Evolutionary conservation across 2,329 filamentous ascomycete genomes (phyloP), one percentile per base, ranked within the genome.

Genomic region (Ophiocordyceps camponoti-leonardi): DNA sequence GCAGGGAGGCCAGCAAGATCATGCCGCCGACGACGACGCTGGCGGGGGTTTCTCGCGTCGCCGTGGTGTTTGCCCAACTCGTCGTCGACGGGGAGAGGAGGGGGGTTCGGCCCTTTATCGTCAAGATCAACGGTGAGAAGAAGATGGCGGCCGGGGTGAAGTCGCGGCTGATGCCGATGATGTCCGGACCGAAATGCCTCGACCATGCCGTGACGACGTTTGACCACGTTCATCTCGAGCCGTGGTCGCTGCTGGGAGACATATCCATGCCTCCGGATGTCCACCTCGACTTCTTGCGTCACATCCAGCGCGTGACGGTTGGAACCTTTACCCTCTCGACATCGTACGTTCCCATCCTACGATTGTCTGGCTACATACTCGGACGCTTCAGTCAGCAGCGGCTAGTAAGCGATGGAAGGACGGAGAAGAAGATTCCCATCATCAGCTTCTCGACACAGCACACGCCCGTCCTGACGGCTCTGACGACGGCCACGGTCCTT

Each of bases 161-260:
- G 5, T 58, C 53, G 6, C 49, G 49, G 6, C 33, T 52, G 8
- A 50, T 61, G 2, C 54, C 59, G 8, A 45, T 47, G 13, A 47
- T 56, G 20, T 51, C 57, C 7, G 61, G 60, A 0, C 45, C 60
- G 3, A 58, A 57, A 43, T 44, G 44, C 2, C n/a, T 61, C 19
- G 51, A 60, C 47, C 58, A 63, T 45, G 48, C 58, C 14, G 48
- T 64, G 8, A 63, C 61, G 6, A 55, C 49, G 3, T 64, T 63
- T 46, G 28, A 55, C 31, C 54, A 62, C 26, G 57, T 63, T 1
- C 49, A 45, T 1, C 52, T 64, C 3, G 45, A 49, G 3, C 30
- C 46, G 1, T 50, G 44, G 0, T 52, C 60, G 1, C 51, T 64
- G 1, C 54, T 64, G 0, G 57, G 60, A 0, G 48, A 49, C 1